Conservation (phyloP, 208 protist genomes). For the Wallacemonas sp. region DNA sequence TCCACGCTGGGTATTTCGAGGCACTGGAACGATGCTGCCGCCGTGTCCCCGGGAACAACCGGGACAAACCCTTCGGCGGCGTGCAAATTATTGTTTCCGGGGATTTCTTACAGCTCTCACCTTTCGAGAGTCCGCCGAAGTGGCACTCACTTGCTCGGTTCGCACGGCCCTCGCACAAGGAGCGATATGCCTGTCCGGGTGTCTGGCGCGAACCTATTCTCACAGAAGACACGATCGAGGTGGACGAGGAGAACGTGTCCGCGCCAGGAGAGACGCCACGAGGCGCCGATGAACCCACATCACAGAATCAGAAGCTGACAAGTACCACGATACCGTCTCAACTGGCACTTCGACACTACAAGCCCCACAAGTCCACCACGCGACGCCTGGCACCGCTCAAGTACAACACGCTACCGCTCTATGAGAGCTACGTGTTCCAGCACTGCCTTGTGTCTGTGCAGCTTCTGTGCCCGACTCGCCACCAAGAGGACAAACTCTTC, state of each 20-base stretch:
- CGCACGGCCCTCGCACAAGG: neutral
- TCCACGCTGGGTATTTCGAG: slow-evolving; percentile 60
- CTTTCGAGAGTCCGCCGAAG: slow-evolving; percentile 13
- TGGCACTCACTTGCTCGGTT: neutral
- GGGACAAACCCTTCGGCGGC: slow-evolving; percentile 67
- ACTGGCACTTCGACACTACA: neutral
- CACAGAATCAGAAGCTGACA: neutral
- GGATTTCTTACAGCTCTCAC: slow-evolving; percentile 85
- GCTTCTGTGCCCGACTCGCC: slow-evolving; percentile 47
- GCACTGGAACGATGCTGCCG: slow-evolving; percentile 44
- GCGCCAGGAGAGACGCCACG: neutral
- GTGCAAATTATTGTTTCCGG: slow-evolving; percentile 84
- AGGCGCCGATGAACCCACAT: too few species aligned
- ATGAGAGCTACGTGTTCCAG: slow-evolving; percentile 66
- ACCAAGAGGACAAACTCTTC: slow-evolving; percentile 54
- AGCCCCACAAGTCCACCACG: neutral
- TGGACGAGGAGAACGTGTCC: neutral
- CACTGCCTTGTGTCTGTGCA: slow-evolving; percentile 63
- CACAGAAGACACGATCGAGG: neutral
- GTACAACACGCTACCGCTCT: slow-evolving; percentile 58
- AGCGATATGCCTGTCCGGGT: neutral
- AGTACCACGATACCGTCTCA: neutral
- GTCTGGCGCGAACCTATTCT: neutral
- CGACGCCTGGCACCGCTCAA: neutral
- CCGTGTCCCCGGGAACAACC: slow-evolving; percentile 16